These are phyloP conservation scores for Lentinus brumalis DNA, from an alignment of 768 basidiomycete genomes.

Conservation along the genomic window DNA sequence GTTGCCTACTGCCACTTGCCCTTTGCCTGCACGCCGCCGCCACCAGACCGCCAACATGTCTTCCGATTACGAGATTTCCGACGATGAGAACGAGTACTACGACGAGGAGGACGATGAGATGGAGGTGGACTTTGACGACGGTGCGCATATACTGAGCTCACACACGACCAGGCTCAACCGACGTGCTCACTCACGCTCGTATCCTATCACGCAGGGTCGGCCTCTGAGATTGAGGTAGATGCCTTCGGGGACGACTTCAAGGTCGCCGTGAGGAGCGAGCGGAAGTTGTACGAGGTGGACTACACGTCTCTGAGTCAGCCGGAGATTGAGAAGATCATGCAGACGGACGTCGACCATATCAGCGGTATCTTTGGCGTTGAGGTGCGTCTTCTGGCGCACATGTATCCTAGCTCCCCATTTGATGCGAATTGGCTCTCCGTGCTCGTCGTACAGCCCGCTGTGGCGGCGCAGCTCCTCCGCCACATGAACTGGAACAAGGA, in stretches of 20 bases:
- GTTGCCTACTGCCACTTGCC: background rate
- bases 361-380: slow-evolving; percentile 87
- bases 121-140: slow-evolving; percentile 57
- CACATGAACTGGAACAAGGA: slow-evolving; percentile 95
- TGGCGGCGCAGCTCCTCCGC: slow-evolving; percentile 78
- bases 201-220: slow-evolving; percentile 35
- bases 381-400: slow-evolving; percentile 49
- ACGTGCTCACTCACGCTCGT: background rate
- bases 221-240: slow-evolving; percentile 70
- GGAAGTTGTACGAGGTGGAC: slow-evolving; percentile 84
- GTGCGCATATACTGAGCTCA: slow-evolving; percentile 32
- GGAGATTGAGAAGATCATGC: slow-evolving; percentile 79
- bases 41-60: slow-evolving; percentile 38
- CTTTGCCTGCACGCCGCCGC: background rate
- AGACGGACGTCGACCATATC: slow-evolving; percentile 81
- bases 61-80: slow-evolving; percentile 73
- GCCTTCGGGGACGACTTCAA: slow-evolving; percentile 65
- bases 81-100: slow-evolving; percentile 65
- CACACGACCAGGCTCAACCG: slow-evolving; percentile 18
- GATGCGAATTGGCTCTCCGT: background rate
- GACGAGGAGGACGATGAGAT: slow-evolving; percentile 72
- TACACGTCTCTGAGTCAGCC: slow-evolving; percentile 72
- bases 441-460: slow-evolving; percentile 41
- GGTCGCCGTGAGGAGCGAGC: slow-evolving; percentile 53
- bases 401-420: background rate